A percentile compares a stretch with the other conserved stretches of the same genome.
Conservation (phyloP, 2,329 filamentous ascomycete genomes). For the Fusarium sp. region DNA sequence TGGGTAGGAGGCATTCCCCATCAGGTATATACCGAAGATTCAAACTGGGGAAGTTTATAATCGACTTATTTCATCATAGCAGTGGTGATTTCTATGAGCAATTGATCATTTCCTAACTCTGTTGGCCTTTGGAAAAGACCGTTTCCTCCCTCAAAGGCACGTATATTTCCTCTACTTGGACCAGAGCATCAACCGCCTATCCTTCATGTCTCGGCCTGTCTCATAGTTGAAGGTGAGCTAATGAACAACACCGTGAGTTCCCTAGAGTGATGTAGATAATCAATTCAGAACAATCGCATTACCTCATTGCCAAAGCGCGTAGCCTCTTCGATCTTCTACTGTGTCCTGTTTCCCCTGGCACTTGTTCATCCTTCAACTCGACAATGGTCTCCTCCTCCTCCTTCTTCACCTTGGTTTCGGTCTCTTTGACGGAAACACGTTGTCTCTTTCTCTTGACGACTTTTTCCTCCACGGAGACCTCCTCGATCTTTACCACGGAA, state of each 20-base stretch:
- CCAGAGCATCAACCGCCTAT: neutral
- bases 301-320: constrained; percentile 35
- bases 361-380: constrained; percentile 27
- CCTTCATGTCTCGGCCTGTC: neutral
- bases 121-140: neutral
- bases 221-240: neutral
- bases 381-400: constrained; percentile 30
- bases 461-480: constrained; percentile 40
- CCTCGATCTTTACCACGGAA: constrained; percentile 32
- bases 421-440: constrained; percentile 28
- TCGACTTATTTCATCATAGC: neutral
- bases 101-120: neutral
- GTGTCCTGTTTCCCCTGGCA: constrained; percentile 18
- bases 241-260: neutral
- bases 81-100: neutral
- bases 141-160: neutral
- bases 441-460: constrained; percentile 44
- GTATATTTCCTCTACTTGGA: neutral
- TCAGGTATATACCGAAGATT: neutral
- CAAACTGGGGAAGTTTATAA: neutral
- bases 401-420: constrained; percentile 29
- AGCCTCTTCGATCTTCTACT: constrained; percentile 46
- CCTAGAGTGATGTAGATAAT: neutral
- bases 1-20: neutral
- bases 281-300: neutral